Base-by-base conservation (phyloP, 2,329 filamentous ascomycete species). In the Talaromyces rugulosus region DNA sequence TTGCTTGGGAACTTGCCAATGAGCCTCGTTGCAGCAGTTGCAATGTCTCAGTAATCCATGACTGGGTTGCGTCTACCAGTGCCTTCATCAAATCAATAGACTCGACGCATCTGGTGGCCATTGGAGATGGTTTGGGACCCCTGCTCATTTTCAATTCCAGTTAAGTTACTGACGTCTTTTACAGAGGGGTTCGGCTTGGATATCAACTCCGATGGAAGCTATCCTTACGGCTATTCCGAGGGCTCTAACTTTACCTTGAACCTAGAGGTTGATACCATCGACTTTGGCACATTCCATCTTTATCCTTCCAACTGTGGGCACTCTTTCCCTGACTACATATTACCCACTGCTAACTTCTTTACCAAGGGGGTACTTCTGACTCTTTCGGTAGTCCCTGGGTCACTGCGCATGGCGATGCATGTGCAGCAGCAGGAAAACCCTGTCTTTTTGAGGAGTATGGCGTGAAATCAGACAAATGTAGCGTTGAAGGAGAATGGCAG, bases 1-100 rank as follows among this genome's bases (percentile, higher is more conserved):
- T 89, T 65, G 85, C 86, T 0, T 90, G 87, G 87, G 87, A 90
- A 68, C 76, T 90, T 1, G 84, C 80, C 61, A 90, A 90, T 66
- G 87, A 90, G 73, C 84, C 87, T 16, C 80, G 87, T 63, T 89
- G 87, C 75, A 77, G 81, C 14, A 82, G 84, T 12, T 90, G 87
- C 69, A 75, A 77, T 47, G 82, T 83, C 1, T 79, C 80, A 7
- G 80, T 87, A 27, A 78, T 89, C 63, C 82, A 80, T 40, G 78
- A 83, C 53, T 90, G 87, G 88, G 85, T 85, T 18, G 75, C 78
- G 47, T 73, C 74, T 5, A 85, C 82, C 2, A 86, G 83, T 30
- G 74, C 78, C 8, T 89, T 88, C 69, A 84, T 90, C 73, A 89
- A 89, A 73, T 81, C 77, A 12, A 77, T 89, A 12, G 87, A 89